phyloP scores from a whole-genome alignment of 2,329 filamentous ascomycete genomes.

The Aspergillus sp. region DNA sequence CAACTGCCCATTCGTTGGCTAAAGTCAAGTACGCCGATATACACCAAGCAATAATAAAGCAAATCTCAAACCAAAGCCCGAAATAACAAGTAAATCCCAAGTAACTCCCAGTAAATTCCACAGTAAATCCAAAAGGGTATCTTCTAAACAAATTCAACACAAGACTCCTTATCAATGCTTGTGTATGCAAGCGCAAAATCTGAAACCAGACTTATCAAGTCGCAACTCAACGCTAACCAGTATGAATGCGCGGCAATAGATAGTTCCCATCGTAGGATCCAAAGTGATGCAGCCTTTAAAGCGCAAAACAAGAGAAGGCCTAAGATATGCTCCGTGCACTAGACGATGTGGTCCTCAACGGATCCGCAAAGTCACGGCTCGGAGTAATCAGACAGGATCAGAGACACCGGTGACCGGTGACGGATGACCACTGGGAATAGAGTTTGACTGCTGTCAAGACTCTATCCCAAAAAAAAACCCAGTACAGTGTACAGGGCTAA shows the following conservation, averaged over 20 bases:
- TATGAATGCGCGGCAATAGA: not conserved
- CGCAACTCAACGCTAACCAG: not conserved
- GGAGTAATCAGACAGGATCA: not conserved
- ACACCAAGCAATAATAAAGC: conserved; percentile 1
- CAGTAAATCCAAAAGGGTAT: conserved; percentile 14
- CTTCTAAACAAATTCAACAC: conserved; percentile 5
- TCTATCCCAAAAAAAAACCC: not conserved
- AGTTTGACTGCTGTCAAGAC: not conserved
- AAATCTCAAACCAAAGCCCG: not conserved
- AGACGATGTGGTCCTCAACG: not conserved
- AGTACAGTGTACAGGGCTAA: not conserved
- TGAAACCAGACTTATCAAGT: not conserved
- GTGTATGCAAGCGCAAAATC: not conserved
- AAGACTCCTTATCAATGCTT: conserved; percentile 14
- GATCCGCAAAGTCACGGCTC: not conserved
- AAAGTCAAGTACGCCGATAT: conserved; percentile 6
- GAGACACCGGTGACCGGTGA: not conserved
- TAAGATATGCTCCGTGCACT: not conserved
- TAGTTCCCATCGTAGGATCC: not conserved
- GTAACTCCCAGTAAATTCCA: not conserved
- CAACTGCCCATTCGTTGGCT: conserved; percentile 13
- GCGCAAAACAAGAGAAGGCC: not conserved
- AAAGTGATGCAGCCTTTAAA: not conserved
- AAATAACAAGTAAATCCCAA: not conserved
- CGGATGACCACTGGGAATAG: not conserved